A percentile compares a stretch with the other conserved stretches of the same genome.
Conservation (phyloP, 2,329 filamentous ascomycete genomes). For the Hirsutella minnesotensis region DNA sequence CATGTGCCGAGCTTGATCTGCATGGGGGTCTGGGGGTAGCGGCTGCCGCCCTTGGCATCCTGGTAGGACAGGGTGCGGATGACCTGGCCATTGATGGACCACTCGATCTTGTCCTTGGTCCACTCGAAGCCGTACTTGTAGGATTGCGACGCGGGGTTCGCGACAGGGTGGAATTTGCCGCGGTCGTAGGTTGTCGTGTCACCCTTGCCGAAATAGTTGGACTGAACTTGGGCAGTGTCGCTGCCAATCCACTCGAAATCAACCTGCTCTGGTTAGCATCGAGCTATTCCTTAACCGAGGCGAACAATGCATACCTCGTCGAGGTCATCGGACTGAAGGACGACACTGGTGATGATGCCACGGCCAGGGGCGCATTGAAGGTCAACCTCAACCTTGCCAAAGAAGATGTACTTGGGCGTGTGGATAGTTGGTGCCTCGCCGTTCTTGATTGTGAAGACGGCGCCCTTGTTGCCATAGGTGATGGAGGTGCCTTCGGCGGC, state of each 20-base stretch:
- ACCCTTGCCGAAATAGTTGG: constrained; percentile 75
- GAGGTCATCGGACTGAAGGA: constrained; percentile 80
- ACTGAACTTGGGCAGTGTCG: constrained; percentile 57
- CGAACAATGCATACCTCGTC: constrained; percentile 35
- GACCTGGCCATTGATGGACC: constrained; percentile 49
- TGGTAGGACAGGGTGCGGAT: constrained; percentile 50
- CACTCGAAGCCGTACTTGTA: constrained; percentile 62
- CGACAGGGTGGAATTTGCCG: constrained; percentile 48
- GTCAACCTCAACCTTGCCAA: constrained; percentile 71
- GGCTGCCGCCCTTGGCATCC: constrained; percentile 44
- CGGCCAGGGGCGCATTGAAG: constrained; percentile 68
- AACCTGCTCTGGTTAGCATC: constrained; percentile 40
- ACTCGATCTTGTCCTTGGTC: constrained; percentile 50
- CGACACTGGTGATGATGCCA: constrained; percentile 81
- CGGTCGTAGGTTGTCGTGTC: constrained; percentile 60
- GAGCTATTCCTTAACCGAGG: neutral
- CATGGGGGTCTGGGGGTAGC: constrained; percentile 65
- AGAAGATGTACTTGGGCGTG: constrained; percentile 88
- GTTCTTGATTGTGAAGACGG: constrained; percentile 54
- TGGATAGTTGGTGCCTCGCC: constrained; percentile 61
- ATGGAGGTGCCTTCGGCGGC: constrained; percentile 34
- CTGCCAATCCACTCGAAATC: constrained; percentile 92
- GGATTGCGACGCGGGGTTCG: constrained; percentile 32
- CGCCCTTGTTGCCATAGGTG: constrained; percentile 35
- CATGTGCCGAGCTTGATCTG: constrained; percentile 59